Percentiles rank a stretch among this genome's conserved stretches.
These are phyloP conservation scores for Fusarium sp. DNA, from an alignment of 2,329 filamentous ascomycete genomes.

Conservation along the genomic window DNA sequence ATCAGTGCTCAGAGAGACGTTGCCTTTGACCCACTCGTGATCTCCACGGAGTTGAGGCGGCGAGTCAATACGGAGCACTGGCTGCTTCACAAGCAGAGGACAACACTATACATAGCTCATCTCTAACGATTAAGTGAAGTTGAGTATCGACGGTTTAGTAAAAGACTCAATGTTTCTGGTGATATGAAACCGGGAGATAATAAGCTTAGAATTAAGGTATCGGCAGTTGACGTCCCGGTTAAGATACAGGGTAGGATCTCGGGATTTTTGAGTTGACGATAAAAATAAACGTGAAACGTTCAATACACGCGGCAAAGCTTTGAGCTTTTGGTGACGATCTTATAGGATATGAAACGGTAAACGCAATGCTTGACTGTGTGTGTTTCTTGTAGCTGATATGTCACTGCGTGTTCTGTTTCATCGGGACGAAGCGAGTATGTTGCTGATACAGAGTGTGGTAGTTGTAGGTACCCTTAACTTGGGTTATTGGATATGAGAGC, in stretches of 20 bases:
- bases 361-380: neutral
- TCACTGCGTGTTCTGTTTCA: neutral
- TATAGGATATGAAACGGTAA: neutral
- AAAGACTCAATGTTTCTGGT: neutral
- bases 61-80: neutral
- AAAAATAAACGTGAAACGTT: conserved; percentile 19
- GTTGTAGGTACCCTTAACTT: accelerated
- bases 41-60: conserved; percentile 2
- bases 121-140: neutral
- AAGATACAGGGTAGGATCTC: neutral
- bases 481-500: neutral
- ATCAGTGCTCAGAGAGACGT: neutral
- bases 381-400: neutral
- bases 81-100: neutral
- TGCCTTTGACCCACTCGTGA: neutral
- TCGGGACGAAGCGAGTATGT: neutral
- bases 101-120: neutral
- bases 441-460: neutral
- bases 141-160: neutral
- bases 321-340: neutral
- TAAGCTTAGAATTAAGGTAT: neutral
- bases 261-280: neutral
- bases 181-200: neutral
- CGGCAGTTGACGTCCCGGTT: neutral
- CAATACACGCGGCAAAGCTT: neutral